Base-by-base conservation (phyloP, 2,329 filamentous ascomycete species). In the Nigrospora osmanthi region DNA sequence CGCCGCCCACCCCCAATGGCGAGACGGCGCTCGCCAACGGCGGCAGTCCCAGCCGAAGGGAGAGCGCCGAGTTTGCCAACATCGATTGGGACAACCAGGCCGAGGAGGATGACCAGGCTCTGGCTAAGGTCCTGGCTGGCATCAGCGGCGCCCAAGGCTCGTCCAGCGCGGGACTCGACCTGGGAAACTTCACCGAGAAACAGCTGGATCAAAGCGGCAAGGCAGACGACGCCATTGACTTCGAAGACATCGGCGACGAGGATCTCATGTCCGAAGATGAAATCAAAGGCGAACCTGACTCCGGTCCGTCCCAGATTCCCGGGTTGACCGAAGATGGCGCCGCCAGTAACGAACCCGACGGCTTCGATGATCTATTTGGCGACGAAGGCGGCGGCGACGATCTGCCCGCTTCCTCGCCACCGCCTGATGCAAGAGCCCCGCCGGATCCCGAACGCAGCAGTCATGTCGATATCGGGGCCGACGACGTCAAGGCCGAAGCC, bases 211-310 rank as follows among this genome's bases (percentile, higher is more conserved):
- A 81, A 52, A 72, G 73, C 7, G 85, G 89, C 62, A 98, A 98
- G 65, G 91, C 89, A 44, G 89, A 89, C 48, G 87, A 97, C 66
- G 93, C 93, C 35, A 70, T 93, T 50, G 93, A 98, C 60, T 98
- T 75, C 56, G 89, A 87, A 60, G 88, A 95, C 58, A 90, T 97
- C 50, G 85, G 85, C 52, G 91, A 97, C 61, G 89, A 94, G 59
- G 90, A 96, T 51, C 75, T 95, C 9, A 85, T 89, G 11, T 88
- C 93, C 7, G 83, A 87, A 49, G 83, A 87, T 48, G 77, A 82
- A 45, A 54, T 46, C 35, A 51, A 49, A 34, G 48, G 36, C 17
- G 40, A 44, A 35, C 49, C 43, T 30, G 64, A 63, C 11, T 63
- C 60, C 6, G 64, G 60, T 42, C 57, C 61, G 14, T 72, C 69